A percentile compares a stretch with the other conserved stretches of the same genome.
Evolutionary conservation across 2,329 filamentous ascomycete species (phyloP).

Genomic region (Ophiocordyceps robertsii): DNA sequence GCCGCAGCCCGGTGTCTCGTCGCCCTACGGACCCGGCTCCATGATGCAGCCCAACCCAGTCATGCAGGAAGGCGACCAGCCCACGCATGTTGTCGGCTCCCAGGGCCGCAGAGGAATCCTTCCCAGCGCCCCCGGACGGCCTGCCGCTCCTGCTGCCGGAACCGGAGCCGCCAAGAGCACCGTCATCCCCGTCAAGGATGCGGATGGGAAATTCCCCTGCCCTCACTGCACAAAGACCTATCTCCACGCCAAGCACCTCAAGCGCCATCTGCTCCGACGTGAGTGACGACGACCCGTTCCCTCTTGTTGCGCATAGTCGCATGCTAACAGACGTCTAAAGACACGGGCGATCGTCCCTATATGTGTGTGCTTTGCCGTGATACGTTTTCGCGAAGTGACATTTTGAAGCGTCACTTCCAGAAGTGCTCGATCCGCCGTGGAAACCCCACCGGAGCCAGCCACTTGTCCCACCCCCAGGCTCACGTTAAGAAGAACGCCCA

Average conservation of each 20-base stretch:
- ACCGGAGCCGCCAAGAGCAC: conserved; percentile 61
- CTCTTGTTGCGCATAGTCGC: conserved; percentile 13
- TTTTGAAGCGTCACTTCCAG: conserved; percentile 96
- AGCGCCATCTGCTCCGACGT: conserved; percentile 92
- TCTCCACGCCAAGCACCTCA: conserved; percentile 90
- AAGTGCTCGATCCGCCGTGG: conserved; percentile 96
- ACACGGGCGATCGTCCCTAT: conserved; percentile 95
- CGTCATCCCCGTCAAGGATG: conserved; percentile 84
- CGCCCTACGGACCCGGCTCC: conserved; percentile 46
- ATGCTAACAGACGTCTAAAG: conserved; percentile 31
- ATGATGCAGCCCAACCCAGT: conserved; percentile 44
- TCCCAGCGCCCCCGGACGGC: conserved; percentile 77
- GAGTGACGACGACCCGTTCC: conserved; percentile 35
- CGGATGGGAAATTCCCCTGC: conserved; percentile 95
- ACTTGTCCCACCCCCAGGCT: conserved; percentile 83
- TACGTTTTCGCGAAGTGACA: conserved; percentile 95
- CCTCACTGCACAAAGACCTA: conserved; percentile 98
- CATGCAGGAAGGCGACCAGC: conserved; percentile 46
- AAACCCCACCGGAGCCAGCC: conserved; percentile 88
- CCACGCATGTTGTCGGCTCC: conserved; percentile 87
- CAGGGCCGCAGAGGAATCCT: conserved; percentile 86
- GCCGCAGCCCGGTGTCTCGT: conserved; percentile 41
- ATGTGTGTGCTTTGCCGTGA: conserved; percentile 97
- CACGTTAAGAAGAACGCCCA: conserved; percentile 68
- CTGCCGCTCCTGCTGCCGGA: conserved; percentile 60